Base-by-base conservation (phyloP, 148 eudicot species). In the Cornus florida region DNA sequence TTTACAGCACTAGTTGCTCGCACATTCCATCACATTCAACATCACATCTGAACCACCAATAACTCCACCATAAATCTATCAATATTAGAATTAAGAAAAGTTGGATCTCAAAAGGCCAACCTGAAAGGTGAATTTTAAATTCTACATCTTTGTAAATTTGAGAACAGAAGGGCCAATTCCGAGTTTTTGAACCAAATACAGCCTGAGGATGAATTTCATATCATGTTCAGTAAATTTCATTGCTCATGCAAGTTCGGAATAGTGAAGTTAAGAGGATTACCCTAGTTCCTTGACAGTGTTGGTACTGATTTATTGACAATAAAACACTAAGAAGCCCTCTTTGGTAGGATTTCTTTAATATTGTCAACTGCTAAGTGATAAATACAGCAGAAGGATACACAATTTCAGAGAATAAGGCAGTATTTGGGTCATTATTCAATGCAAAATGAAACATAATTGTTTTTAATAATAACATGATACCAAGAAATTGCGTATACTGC, bases 191-290 rank as follows among this genome's bases (percentile, higher is more conserved):
- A 43, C 48, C 48, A 43, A 43, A 43, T 43, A 43, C 48, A 9
- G 48, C 48, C 48, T 43, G 48, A 43, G 6, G 0, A 43, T 43
- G 8, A 43, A 43, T 53, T 12, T 53, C 5, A 16, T 14, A 53
- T 38, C 43, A 35, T 9, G 17, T n/a, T 38, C 22, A 31, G 23
- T 53, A 67, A 38, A 67, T 66, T 16, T 23, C 22, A 67, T 48
- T 80, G 28, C 17, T 50, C 14, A 80, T 56, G 69, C 23, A 79
- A 66, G 50, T 65, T 67, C 19, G 48, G 50, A 53, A 56, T 17
- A 0, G 20, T 24, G 33, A 43, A 79, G 72, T 23, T 64, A 67
- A 28, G 48, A 66, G 77, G 69, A 74, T 33, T 33, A 62, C 3
- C 10, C 14, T 10, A 74, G 77, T 67, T 64, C 70, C 50, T 70